phyloP scores from a whole-genome alignment of 176 grass and related monocot species.

The Elaeis guineensis region DNA sequence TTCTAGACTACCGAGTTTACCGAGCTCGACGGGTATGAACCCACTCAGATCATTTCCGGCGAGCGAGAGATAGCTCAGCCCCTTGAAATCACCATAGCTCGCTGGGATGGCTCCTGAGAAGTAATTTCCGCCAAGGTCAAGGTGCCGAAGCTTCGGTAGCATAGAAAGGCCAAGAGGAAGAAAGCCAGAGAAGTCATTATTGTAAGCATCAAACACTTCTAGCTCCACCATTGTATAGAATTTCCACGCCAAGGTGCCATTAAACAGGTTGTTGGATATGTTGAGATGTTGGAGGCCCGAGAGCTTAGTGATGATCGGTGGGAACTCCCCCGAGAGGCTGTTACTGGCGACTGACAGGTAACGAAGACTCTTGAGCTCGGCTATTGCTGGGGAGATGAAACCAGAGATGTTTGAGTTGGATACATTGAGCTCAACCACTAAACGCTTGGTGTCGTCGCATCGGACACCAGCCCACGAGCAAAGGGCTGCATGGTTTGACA shows the following conservation, averaged over 20 bases:
- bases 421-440: conserved; percentile 52
- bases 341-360: conserved; percentile 40
- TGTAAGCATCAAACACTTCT: conserved; percentile 54
- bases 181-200: conserved; percentile 56
- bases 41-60: conserved; percentile 55
- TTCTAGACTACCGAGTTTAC: conserved; percentile 32
- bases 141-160: conserved; percentile 27
- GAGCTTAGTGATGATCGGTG: conserved; percentile 20
- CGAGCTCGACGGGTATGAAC: conserved; percentile 35
- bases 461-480: conserved; percentile 53
- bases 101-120: conserved; percentile 49
- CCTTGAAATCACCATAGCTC: conserved; percentile 25
- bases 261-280: conserved; percentile 83
- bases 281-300: conserved; percentile 39
- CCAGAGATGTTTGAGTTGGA: conserved; percentile 57
- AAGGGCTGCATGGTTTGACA: conserved; percentile 29
- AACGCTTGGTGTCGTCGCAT: conserved; percentile 22
- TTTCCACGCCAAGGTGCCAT: conserved; percentile 36
- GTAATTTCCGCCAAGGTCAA: conserved; percentile 79
- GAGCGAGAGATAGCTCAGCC: conserved; percentile 47
- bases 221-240: conserved; percentile 27
- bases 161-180: conserved; percentile 14
- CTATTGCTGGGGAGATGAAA: conserved; percentile 29
- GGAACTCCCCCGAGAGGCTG: conserved; percentile 24
- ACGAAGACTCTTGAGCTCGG: conserved; percentile 15